A percentile compares a stretch with the other conserved stretches of the same genome.
Evolutionary conservation across 2,329 filamentous ascomycete species (phyloP).

Genomic region (Shiraia bambusicola): DNA sequence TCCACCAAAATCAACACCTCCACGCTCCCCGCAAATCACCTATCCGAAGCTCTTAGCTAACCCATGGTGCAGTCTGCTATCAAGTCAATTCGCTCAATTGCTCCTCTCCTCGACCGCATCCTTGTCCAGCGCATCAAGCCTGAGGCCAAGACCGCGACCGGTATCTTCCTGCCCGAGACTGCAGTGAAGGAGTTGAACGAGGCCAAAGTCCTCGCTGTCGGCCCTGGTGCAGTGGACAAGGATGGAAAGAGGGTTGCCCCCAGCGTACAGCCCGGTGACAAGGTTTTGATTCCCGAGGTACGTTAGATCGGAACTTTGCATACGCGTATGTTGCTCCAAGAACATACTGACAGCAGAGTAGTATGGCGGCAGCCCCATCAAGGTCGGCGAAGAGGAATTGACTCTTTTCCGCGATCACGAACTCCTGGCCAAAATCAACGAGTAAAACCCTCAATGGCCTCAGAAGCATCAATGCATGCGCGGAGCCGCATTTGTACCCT

Average conservation of each 20-base stretch:
- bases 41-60: constrained; percentile 5
- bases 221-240: constrained; percentile 83
- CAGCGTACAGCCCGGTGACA: constrained; percentile 81
- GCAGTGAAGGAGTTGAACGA: constrained; percentile 98
- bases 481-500: constrained; percentile 19
- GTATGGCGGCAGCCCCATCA: constrained; percentile 93
- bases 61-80: constrained; percentile 57
- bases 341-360: constrained; percentile 50
- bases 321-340: not conserved
- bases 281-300: constrained; percentile 94
- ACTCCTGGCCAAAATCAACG: constrained; percentile 98
- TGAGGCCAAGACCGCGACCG: constrained; percentile 91
- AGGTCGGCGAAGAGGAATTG: constrained; percentile 97
- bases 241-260: constrained; percentile 85
- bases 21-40: constrained; percentile 4
- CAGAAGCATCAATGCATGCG: not conserved
- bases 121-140: constrained; percentile 98
- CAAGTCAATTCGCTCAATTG: constrained; percentile 93
- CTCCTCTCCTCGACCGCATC: constrained; percentile 94
- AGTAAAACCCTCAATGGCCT: constrained; percentile 56
- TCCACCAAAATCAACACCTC: not conserved
- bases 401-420: constrained; percentile 96
- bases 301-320: constrained; percentile 27
- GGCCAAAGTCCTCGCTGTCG: constrained; percentile 92
- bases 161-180: constrained; percentile 96